A percentile compares a stretch with the other conserved stretches of the same genome.
Conservation (phyloP, 2,329 filamentous ascomycete genomes). For the Bimuria novae-zelandiae region DNA sequence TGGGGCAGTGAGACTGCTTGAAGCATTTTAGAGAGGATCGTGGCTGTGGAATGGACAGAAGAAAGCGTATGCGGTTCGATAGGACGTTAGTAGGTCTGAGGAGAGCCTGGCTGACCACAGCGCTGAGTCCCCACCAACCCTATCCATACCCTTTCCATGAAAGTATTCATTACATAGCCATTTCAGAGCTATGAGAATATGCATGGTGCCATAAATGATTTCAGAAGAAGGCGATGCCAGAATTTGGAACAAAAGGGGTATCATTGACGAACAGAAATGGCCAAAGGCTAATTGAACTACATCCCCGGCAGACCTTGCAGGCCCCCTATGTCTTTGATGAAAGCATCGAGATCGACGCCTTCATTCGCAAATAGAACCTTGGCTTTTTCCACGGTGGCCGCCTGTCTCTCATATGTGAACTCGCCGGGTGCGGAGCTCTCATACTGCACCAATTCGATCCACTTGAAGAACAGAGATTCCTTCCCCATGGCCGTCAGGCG, state of each 20-base stretch:
- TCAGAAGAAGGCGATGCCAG: background rate
- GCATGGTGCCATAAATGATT: too few species aligned
- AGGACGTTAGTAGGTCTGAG: too few species aligned
- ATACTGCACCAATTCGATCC: slow-evolving; percentile 91
- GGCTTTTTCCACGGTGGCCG: slow-evolving; percentile 72
- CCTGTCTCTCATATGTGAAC: slow-evolving; percentile 75
- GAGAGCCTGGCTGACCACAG: too few species aligned
- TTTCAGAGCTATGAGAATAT: too few species aligned
- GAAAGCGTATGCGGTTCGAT: too few species aligned
- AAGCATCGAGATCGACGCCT: slow-evolving; percentile 78
- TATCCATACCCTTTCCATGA: too few species aligned
- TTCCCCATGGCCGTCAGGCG: slow-evolving; percentile 76
- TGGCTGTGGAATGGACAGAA: too few species aligned
- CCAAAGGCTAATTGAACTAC: slow-evolving; percentile 3
- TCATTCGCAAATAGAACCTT: slow-evolving; percentile 74
- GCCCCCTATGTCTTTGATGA: slow-evolving; percentile 74
- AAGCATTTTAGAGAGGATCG: too few species aligned
- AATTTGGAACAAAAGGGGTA: background rate
- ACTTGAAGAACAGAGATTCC: slow-evolving; percentile 86
- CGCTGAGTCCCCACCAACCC: too few species aligned
- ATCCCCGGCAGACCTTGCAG: slow-evolving; percentile 60
- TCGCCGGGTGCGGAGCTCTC: slow-evolving; percentile 79
- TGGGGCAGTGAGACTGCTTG: too few species aligned
- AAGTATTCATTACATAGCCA: too few species aligned
- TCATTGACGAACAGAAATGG: background rate